A percentile compares a stretch with the other conserved stretches of the same genome.
Conservation (phyloP, 441 rosid genomes). For the Euphorbia celastroides region DNA sequence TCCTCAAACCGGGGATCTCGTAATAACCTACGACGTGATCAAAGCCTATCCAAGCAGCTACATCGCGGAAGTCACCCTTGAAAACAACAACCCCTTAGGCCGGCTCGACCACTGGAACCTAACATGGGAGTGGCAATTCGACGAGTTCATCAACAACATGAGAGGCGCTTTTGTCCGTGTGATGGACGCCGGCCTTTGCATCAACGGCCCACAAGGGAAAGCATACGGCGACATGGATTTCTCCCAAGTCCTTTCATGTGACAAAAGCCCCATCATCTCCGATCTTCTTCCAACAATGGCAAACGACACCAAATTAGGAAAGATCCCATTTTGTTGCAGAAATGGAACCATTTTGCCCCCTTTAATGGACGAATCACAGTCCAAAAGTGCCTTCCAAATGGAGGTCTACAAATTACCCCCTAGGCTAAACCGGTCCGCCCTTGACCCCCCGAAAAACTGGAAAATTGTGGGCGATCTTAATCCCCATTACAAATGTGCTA, state of each 20-base stretch:
- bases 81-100: slow-evolving; percentile 75
- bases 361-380: slow-evolving; percentile 73
- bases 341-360: slow-evolving; percentile 83
- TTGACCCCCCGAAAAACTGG: slow-evolving; percentile 84
- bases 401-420: slow-evolving; percentile 93
- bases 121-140: slow-evolving; percentile 83
- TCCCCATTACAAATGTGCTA: slow-evolving; percentile 77
- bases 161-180: slow-evolving; percentile 86
- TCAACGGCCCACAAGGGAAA: slow-evolving; percentile 57
- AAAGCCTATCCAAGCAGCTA: slow-evolving; percentile 49
- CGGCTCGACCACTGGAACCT: slow-evolving; percentile 89
- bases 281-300: slow-evolving; percentile 80
- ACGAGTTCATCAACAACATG: slow-evolving; percentile 67
- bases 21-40: slow-evolving; percentile 81
- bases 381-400: slow-evolving; percentile 76
- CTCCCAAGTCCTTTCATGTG: slow-evolving; percentile 64
- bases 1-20: slow-evolving; percentile 79
- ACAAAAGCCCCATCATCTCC: slow-evolving; percentile 70
- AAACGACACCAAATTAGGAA: slow-evolving; percentile 64
- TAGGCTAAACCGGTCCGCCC: slow-evolving; percentile 55
- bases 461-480: slow-evolving; percentile 66
- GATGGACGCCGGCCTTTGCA: slow-evolving; percentile 58
- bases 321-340: slow-evolving; percentile 73
- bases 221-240: slow-evolving; percentile 55
- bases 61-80: slow-evolving; percentile 69